Base-by-base conservation (phyloP, 2,329 filamentous ascomycete genomes). In the Huntiella abstrusa region DNA sequence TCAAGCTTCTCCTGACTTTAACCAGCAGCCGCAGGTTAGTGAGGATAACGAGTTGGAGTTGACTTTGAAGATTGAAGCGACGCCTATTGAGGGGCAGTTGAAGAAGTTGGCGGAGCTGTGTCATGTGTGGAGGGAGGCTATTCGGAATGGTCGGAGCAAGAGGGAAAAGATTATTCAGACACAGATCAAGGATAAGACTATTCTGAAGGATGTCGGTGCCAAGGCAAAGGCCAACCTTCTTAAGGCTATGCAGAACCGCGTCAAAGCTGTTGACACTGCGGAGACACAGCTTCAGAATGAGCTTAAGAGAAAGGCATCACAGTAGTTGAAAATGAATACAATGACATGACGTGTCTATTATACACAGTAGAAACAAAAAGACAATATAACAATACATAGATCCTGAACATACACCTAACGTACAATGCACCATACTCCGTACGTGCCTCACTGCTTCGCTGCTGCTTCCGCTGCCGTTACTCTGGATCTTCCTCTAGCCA, bases 21-120 rank as follows among this genome's bases (percentile, higher is more conserved):
- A 75, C 63, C 71, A 75, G 64, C 71, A 74, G 64, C 71, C 71
- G 41, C 73, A 75, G 65, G 62, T 62, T 15, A 65, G 64, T 56
- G 62, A 68, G 40, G 71, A 75, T 57, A 75, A 75, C 58, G 69
- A 72, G 58, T 66, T 75, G 16, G 71, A 75, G 62, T 65, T 76
- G 48, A 54, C 69, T 22, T 62, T 76, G 51, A 65, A 64, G 54
- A 59, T 74, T 46, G 70, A 75, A 63, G 59, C 64, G 28, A 69
- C 71, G 60, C 59, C 59, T 52, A 63, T 60, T 46, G 70, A 71
- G 22, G 70, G 68, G 46, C 55, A 68, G 34, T 56, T 57, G 41
- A 57, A 57, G 49, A 57, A 66, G 33, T 60, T 66, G 41, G 65
- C 63, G 56, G 68, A 68, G 36, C 53, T 62, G 10, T 64, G 64